Conservation (phyloP, 2,329 filamentous ascomycete species). For the Periconia sp. region DNA sequence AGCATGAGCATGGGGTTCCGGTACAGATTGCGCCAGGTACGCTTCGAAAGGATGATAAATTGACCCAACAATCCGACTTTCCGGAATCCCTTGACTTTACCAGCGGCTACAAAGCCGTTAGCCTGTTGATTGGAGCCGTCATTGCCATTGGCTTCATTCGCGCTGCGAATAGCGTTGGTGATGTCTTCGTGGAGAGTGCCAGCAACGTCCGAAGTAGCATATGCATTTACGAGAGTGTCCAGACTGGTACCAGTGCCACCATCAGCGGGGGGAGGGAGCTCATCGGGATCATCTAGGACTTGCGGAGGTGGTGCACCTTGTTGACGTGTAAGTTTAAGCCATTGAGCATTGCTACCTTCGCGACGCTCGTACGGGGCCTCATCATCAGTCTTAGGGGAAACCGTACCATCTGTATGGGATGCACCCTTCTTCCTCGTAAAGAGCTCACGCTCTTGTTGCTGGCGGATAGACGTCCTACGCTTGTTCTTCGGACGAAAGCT, state of each 20-base stretch:
- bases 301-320: conserved; percentile 62
- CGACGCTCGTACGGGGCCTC: conserved; percentile 62
- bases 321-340: conserved; percentile 65
- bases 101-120: conserved; percentile 61
- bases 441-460: conserved; percentile 87
- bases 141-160: conserved; percentile 71
- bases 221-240: conserved; percentile 79
- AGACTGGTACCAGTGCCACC: conserved; percentile 73
- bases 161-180: conserved; percentile 67
- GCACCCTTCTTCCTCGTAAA: conserved; percentile 80
- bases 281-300: conserved; percentile 72
- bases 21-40: conserved; percentile 97
- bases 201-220: conserved; percentile 79
- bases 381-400: conserved; percentile 68
- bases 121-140: conserved; percentile 59
- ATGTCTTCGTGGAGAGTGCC: conserved; percentile 79
- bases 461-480: conserved; percentile 79
- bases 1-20: conserved; percentile 98
- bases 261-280: conserved; percentile 63
- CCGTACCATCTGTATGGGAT: conserved; percentile 49
- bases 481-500: conserved; percentile 70
- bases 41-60: conserved; percentile 85
- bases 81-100: conserved; percentile 77
- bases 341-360: conserved; percentile 59
- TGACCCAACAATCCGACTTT: conserved; percentile 81